Evolutionary conservation across 1,139 yeast genomes (phyloP).

Genomic region (Nadsonia starkeyi-henricii): DNA sequence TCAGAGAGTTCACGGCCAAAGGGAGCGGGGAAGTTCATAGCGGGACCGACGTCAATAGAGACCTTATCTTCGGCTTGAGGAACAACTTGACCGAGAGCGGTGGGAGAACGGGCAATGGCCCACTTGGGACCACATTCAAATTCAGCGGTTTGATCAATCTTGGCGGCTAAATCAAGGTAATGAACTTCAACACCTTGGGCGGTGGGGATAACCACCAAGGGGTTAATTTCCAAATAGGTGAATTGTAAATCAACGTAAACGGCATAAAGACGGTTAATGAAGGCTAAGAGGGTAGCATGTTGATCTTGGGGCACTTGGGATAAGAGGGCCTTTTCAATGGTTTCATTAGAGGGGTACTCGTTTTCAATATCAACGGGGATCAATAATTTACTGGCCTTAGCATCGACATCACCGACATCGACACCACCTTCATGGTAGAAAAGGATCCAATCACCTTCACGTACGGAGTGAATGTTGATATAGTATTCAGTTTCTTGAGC

Average conservation of each 20-base stretch:
- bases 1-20: conserved; percentile 32
- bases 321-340: conserved; percentile 22
- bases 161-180: conserved; percentile 34
- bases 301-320: conserved; percentile 28
- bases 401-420: conserved; percentile 35
- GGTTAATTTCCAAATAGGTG: conserved; percentile 35
- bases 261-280: conserved; percentile 33
- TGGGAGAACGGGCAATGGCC: conserved; percentile 33
- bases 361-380: conserved; percentile 30
- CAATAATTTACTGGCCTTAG: conserved; percentile 31
- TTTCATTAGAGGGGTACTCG: conserved; percentile 28
- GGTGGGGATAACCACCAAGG: conserved; percentile 31
- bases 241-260: conserved; percentile 34
- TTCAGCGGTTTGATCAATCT: conserved; percentile 35
- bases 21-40: conserved; percentile 37
- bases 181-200: conserved; percentile 29
- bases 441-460: conserved; percentile 35
- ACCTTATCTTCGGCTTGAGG: conserved; percentile 16
- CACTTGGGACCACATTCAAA: conserved; percentile 36
- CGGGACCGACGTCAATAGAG: conserved; percentile 31
- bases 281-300: conserved; percentile 29
- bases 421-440: conserved; percentile 37
- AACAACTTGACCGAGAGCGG: conserved; percentile 25
- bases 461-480: conserved; percentile 33
- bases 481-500: conserved; percentile 33